Evolutionary conservation across 257 asterid species (phyloP).

Genomic region (Buddleja alternifolia): DNA sequence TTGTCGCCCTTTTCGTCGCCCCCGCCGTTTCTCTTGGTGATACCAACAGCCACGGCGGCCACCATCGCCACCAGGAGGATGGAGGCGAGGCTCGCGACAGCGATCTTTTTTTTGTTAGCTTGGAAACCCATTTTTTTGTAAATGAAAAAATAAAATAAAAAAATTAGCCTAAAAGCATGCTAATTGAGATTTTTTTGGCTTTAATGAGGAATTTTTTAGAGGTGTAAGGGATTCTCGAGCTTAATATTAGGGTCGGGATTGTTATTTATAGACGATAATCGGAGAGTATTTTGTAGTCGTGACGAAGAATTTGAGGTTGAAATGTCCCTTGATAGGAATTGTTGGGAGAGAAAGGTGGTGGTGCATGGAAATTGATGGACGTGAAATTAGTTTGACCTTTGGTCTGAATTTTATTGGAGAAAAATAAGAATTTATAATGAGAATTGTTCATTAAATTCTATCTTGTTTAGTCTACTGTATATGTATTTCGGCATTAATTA

Average conservation of each 20-base stretch:
- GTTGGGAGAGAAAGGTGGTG: constrained; percentile 21
- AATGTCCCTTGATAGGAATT: constrained; percentile 3
- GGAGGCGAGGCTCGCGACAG: constrained; percentile 49
- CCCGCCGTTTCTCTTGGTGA: constrained; percentile 20
- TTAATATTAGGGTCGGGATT: no score
- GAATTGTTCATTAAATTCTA: no score
- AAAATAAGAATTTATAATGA: no score
- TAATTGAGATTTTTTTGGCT: no score
- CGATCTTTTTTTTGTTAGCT: constrained; percentile 37
- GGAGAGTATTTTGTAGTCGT: no score
- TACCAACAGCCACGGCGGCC: constrained; percentile 43
- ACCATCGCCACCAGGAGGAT: constrained; percentile 61
- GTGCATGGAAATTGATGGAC: neutral
- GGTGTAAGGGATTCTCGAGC: no score
- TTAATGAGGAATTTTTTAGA: no score
- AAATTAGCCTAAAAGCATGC: neutral
- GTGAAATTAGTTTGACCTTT: neutral
- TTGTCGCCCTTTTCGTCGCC: neutral
- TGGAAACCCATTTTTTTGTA: constrained; percentile 37
- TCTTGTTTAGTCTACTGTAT: no score
- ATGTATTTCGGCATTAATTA: no score
- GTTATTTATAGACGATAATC: no score
- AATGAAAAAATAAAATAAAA: no score
- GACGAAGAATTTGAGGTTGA: constrained; percentile 1
- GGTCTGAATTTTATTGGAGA: no score